These are phyloP conservation scores for Fusarium sp. DNA, from an alignment of 2,329 filamentous ascomycete genomes.

Conservation along the genomic window DNA sequence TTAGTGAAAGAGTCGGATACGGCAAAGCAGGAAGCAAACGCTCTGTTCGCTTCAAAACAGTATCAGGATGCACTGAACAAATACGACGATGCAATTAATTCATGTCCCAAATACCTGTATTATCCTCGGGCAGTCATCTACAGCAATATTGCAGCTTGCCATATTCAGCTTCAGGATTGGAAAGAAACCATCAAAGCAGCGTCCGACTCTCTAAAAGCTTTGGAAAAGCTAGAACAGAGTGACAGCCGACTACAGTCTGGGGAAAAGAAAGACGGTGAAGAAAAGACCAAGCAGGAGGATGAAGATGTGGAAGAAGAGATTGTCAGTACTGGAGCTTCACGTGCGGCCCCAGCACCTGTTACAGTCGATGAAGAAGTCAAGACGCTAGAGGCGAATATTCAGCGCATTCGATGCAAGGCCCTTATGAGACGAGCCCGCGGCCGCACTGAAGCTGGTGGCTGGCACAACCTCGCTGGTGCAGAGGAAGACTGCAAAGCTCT, in stretches of 20 bases:
- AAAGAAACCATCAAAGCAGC: constrained; percentile 82
- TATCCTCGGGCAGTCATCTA: constrained; percentile 89
- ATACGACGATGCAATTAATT: constrained; percentile 82
- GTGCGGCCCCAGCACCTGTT: constrained; percentile 56
- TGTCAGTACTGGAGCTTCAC: constrained; percentile 67
- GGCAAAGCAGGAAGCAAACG: constrained; percentile 81
- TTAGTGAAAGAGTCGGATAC: constrained; percentile 77
- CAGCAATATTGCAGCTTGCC: constrained; percentile 90
- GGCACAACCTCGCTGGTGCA: constrained; percentile 82
- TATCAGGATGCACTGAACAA: constrained; percentile 82
- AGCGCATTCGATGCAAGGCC: constrained; percentile 83
- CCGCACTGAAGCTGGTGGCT: constrained; percentile 76
- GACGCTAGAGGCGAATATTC: constrained; percentile 67
- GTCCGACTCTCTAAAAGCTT: constrained; percentile 74
- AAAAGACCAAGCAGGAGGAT: constrained; percentile 52
- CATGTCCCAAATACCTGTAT: constrained; percentile 85
- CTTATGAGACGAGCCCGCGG: constrained; percentile 83
- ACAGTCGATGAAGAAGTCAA: constrained; percentile 32
- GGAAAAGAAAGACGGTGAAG: constrained; percentile 57
- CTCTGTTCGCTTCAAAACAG: constrained; percentile 76
- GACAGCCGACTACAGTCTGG: constrained; percentile 48
- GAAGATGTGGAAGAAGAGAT: constrained; percentile 67
- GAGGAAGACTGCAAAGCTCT: constrained; percentile 82
- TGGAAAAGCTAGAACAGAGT: constrained; percentile 69
- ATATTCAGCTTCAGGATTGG: constrained; percentile 87